Percentiles rank a stretch among this genome's conserved stretches.
phyloP scores from a whole-genome alignment of 2,329 filamentous ascomycete species.

The Gyromitra esculenta region DNA sequence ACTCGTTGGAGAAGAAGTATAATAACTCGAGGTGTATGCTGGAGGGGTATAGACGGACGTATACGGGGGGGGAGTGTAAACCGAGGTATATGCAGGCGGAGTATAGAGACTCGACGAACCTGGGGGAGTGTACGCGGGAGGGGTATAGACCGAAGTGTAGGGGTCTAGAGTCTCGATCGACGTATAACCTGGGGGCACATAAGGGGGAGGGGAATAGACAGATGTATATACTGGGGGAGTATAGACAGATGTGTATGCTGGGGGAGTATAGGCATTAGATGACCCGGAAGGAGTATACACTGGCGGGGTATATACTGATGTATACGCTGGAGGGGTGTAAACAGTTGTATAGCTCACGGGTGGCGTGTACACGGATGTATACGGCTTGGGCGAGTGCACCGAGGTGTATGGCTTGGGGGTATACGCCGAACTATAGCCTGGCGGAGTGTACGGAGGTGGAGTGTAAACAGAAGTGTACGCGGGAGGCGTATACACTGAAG shows the following conservation, averaged over 20 bases:
- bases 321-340: constrained; percentile 30
- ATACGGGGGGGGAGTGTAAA: constrained; percentile 27
- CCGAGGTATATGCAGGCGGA: constrained; percentile 17
- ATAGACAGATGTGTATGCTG: constrained; percentile 23
- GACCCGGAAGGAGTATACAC: constrained; percentile 24
- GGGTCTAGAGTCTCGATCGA: constrained; percentile 1
- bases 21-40: constrained; percentile 11
- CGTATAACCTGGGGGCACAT: constrained; percentile 23
- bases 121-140: constrained; percentile 21
- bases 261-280: constrained; percentile 18
- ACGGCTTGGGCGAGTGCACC: constrained; percentile 19
- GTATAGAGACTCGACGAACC: constrained; percentile 5
- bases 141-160: constrained; percentile 31
- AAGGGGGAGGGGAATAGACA: constrained; percentile 6
- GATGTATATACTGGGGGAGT: constrained; percentile 17
- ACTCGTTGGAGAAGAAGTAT: background rate
- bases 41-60: constrained; percentile 23
- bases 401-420: constrained; percentile 22
- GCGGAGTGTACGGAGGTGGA: constrained; percentile 25
- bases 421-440: constrained; percentile 27
- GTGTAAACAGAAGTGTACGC: constrained; percentile 32
- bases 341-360: constrained; percentile 17
- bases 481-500: constrained; percentile 34
- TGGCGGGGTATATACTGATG: constrained; percentile 25
- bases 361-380: constrained; percentile 29